Evolutionary conservation across 768 basidiomycete genomes (phyloP), one percentile per base, ranked within the genome.

Genomic region (Roridomyces roridus): DNA sequence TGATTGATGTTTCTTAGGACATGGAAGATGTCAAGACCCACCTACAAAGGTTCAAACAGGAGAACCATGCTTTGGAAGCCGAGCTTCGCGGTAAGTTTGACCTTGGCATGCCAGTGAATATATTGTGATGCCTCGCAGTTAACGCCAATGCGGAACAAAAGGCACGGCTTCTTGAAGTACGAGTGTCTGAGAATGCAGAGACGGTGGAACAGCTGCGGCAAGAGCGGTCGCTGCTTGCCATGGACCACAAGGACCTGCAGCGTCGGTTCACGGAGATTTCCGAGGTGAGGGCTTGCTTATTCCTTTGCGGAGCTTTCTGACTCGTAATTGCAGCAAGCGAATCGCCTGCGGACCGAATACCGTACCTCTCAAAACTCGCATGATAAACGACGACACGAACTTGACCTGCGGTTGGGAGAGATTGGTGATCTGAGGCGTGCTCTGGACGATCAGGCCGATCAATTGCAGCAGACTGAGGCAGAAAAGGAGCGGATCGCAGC

Each of bases 11-110:
- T 6, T 46, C 21, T 21, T 62, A 93, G 91, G 91, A 92, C 65
- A 91, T 94, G 83, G 84, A 88, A 23, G 89, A 88, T 46, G 83
- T 94, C 39, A 87, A 85, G 60, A 70, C 80, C 12, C 86, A 94
- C 29, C 70, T 93, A 7, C 83, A 87, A 40, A 79, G 78, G 51
- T 75, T 84, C 70, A 94, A 91, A 71, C 83, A 85, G 55, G 87
- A 91, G 64, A 93, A 88, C 60, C 79, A 85, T 23, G 83, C 84
- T 18, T 76, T 94, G 24, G 91, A 93, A 69, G 78, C 75, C 44
- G 91, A 94, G 55, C 78, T 93, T 40, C 81, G 89, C 73, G 79
- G 91, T 89, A 67, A 24, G 81, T 31, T 12, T 12, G 18, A 17
- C 25, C 17, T 8, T 35, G 21, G 12, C 20, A 15, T 40, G 11